These are phyloP conservation scores for Pyrenochaeta sp. DNA, from an alignment of 2,329 filamentous ascomycete species.

Conservation along the genomic window DNA sequence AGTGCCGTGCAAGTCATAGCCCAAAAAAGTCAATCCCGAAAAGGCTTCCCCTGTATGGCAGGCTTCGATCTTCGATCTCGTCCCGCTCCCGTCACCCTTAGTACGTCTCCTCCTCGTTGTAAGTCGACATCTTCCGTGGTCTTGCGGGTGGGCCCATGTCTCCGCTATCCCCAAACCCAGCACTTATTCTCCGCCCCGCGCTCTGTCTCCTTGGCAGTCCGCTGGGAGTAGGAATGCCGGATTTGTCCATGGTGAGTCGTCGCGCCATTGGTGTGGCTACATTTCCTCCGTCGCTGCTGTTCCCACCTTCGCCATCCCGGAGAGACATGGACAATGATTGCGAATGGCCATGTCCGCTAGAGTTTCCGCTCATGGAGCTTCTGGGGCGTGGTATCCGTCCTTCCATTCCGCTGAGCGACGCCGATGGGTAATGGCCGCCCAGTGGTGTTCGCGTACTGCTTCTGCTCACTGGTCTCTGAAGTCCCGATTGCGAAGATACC, in stretches of 20 bases:
- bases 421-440: slow-evolving; percentile 60
- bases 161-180: slow-evolving; percentile 49
- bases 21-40: slow-evolving; percentile 19
- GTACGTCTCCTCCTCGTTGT: slow-evolving; percentile 66
- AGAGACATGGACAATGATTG: slow-evolving; percentile 41
- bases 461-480: slow-evolving; percentile 64
- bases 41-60: too few species aligned
- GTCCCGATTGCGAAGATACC: slow-evolving; percentile 35
- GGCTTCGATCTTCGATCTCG: too few species aligned
- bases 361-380: slow-evolving; percentile 72
- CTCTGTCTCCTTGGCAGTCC: slow-evolving; percentile 61
- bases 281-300: slow-evolving; percentile 44
- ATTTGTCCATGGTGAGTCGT: slow-evolving; percentile 54
- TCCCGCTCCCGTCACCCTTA: slow-evolving; percentile 43
- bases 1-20: slow-evolving; percentile 29
- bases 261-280: slow-evolving; percentile 54
- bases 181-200: slow-evolving; percentile 51
- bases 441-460: slow-evolving; percentile 72
- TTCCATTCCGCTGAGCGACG: slow-evolving; percentile 56
- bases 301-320: slow-evolving; percentile 60
- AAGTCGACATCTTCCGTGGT: slow-evolving; percentile 59
- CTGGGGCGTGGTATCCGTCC: slow-evolving; percentile 63
- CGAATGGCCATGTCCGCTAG: slow-evolving; percentile 42
- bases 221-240: slow-evolving; percentile 59
- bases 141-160: slow-evolving; percentile 57